These are phyloP conservation scores for Gliomastix tumulicola DNA, from an alignment of 2,329 filamentous ascomycete genomes.

Conservation along the genomic window DNA sequence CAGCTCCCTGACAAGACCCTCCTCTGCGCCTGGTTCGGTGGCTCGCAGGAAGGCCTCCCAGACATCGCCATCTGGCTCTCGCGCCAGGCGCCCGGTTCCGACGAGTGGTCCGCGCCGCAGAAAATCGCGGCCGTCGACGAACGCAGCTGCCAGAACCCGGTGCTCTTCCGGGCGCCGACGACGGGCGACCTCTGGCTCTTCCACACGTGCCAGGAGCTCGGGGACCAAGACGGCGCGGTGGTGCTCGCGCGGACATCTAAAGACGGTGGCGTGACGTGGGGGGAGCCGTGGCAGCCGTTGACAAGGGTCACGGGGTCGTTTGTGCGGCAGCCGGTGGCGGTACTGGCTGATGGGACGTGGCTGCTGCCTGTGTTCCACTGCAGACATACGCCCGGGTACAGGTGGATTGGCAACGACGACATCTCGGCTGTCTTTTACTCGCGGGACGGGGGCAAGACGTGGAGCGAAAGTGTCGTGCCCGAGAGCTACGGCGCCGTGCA, in stretches of 20 bases:
- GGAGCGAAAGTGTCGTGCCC: slow-evolving; percentile 27
- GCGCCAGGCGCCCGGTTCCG: slow-evolving; percentile 18
- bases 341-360: slow-evolving; percentile 28
- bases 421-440: slow-evolving; percentile 29
- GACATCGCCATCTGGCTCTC: slow-evolving; percentile 36
- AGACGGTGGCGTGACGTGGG: slow-evolving; percentile 28
- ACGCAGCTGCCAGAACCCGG: slow-evolving; percentile 36
- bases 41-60: slow-evolving; percentile 33
- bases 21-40: slow-evolving; percentile 36
- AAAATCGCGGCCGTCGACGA: slow-evolving; percentile 28
- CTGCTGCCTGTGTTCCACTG: slow-evolving; percentile 35
- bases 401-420: slow-evolving; percentile 37
- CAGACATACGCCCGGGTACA: slow-evolving; percentile 25
- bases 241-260: slow-evolving; percentile 26
- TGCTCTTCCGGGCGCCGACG: slow-evolving; percentile 27
- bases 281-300: slow-evolving; percentile 20
- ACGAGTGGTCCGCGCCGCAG: slow-evolving; percentile 20
- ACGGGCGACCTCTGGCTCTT: slow-evolving; percentile 29
- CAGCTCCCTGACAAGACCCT: slow-evolving; percentile 29
- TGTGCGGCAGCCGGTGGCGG: slow-evolving; percentile 29
- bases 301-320: slow-evolving; percentile 25
- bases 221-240: slow-evolving; percentile 32
- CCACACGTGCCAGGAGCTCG: slow-evolving; percentile 34
- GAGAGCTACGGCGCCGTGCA: slow-evolving; percentile 31
- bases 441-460: slow-evolving; percentile 26